Percentiles rank a stretch among this genome's conserved stretches.
These are phyloP conservation scores for Erysimum cheiranthoides DNA, from an alignment of 345 rosid genomes.

Conservation along the genomic window DNA sequence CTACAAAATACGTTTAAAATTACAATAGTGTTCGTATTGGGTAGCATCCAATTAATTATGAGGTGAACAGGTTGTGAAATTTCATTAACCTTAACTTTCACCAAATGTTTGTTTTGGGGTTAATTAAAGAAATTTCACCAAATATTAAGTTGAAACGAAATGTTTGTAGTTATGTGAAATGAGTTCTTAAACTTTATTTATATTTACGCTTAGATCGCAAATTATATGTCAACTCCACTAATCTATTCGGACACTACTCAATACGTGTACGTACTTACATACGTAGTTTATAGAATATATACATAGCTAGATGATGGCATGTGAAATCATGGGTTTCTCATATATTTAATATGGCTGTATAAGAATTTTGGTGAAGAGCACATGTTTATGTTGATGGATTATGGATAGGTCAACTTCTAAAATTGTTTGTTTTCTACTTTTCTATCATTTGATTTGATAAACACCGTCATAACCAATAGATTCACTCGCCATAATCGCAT, in stretches of 20 bases:
- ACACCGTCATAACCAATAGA: conserved; percentile 20
- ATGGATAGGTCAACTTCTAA: conserved; percentile 44
- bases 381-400: conserved; percentile 51
- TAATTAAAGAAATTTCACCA: background rate
- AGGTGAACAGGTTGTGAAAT: background rate
- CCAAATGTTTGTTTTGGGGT: too few relatives aligned
- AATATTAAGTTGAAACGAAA: background rate
- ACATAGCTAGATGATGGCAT: conserved; percentile 28
- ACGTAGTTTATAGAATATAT: conserved; percentile 16
- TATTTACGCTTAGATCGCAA: background rate
- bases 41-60: background rate
- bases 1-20: background rate
- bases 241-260: conserved; percentile 5
- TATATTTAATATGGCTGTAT: conserved; percentile 42
- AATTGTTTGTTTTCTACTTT: conserved; percentile 23
- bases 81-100: too few relatives aligned
- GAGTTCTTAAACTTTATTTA: background rate
- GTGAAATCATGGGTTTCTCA: conserved; percentile 31
- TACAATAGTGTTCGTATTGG: background rate
- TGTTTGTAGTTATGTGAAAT: background rate
- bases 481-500: background rate
- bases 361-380: conserved; percentile 45
- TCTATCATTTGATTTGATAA: conserved; percentile 11
- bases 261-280: conserved; percentile 23
- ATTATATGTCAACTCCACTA: background rate